Base-by-base conservation (phyloP, 495 filamentous ascomycete species). In the Staphylotrichum tortipilum region DNA sequence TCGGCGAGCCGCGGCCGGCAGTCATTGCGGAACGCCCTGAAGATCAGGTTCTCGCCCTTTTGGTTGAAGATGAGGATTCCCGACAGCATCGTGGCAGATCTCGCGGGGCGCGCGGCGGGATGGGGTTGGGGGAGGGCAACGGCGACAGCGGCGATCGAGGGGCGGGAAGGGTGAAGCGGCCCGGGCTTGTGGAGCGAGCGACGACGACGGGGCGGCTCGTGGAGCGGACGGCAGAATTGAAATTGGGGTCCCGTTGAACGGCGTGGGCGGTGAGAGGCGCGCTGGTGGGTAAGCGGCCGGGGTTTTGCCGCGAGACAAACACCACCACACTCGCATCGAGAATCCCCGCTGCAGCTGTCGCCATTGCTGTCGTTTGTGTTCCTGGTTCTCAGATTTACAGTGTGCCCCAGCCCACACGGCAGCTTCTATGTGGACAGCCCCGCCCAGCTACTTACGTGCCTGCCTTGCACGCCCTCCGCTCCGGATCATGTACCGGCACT, bases 1-100 rank as follows among this genome's bases (percentile, higher is more conserved):
- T 99, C 92, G 67, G 92, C 91, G 37, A 99, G 85, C 17, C 92
- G 87, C 18, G 92, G 92, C 34, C 92, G 86, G 68, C 90, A 96
- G 70, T 99, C 92, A 65, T 91, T 92, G 59, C 92, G 89, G 70
- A 96, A 99, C 58, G 94, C 87, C 56, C 92, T 89, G 71, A 97
- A 95, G 67, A 99, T 99, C 55, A 99, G 86, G 67, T 96, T 96
- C 76, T 99, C 92, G 72, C 92, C 92, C 69, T 99, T 99, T 66
- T 97, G 94, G 61, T 99, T 99, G 75, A 99, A 99, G 57, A 99
- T 80, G 39, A 99, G 79, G 59, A 99, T 89, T 49, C 92, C 92
- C 53, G 89, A 95, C 55, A 97, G 76, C 92, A 97, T 97, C 47
- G 56, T 84, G 75, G 10, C 46, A 31, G 33, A 18, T 37, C 18